phyloP scores from a whole-genome alignment of 1,284 basidiomycete genomes.

The Coriolopsis trogii region DNA sequence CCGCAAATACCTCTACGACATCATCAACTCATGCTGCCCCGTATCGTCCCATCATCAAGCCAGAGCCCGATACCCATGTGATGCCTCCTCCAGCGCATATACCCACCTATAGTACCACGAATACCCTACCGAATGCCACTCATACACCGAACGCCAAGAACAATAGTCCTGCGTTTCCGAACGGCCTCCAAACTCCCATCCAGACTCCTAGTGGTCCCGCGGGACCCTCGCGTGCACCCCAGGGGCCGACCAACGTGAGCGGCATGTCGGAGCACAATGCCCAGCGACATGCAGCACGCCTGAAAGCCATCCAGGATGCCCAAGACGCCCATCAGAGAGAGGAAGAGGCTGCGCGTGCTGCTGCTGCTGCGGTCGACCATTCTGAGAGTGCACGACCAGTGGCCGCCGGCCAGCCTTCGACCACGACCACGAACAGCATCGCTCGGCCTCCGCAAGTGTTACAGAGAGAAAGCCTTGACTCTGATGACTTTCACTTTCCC shows the following conservation, averaged over 20 bases:
- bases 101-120: constrained; percentile 22
- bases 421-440: constrained; percentile 1
- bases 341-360: constrained; percentile 2
- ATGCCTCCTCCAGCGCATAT: constrained; percentile 20
- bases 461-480: too few species aligned
- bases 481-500: constrained; percentile 53
- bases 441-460: too few species aligned
- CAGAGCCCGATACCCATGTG: constrained; percentile 7
- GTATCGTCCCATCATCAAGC: constrained; percentile 14
- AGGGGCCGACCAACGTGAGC: constrained; percentile 1
- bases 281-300: constrained; percentile 15
- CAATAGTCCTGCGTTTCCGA: constrained; percentile 12
- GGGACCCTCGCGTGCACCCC: background rate
- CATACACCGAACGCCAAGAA: constrained; percentile 28
- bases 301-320: constrained; percentile 22
- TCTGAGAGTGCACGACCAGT: background rate
- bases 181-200: constrained; percentile 14
- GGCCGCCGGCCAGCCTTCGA: background rate
- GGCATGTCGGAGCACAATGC: constrained; percentile 18
- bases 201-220: constrained; percentile 8
- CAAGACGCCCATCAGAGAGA: constrained; percentile 15
- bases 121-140: constrained; percentile 6
- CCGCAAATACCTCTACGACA: background rate
- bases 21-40: constrained; percentile 8
- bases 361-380: background rate